phyloP scores from a whole-genome alignment of 306 rosid genomes.

The Purshia tridentata region DNA sequence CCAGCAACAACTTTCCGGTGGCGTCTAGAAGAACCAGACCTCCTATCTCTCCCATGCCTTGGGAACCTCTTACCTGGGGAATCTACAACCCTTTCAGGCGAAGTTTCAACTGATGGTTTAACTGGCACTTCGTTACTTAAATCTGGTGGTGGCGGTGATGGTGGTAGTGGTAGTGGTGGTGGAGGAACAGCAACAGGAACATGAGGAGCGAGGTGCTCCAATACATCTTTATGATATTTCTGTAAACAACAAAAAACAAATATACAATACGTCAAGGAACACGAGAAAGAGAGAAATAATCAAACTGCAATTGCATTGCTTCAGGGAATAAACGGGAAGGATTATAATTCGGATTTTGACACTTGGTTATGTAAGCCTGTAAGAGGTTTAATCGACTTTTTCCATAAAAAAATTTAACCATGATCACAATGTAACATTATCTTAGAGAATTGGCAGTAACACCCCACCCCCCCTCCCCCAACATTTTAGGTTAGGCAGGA shows the following conservation, averaged over 20 bases:
- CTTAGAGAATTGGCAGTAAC: too few species aligned
- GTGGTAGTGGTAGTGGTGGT: slow-evolving; percentile 39
- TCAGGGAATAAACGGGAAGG: too few species aligned
- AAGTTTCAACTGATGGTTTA: slow-evolving; percentile 25
- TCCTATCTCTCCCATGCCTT: slow-evolving; percentile 63
- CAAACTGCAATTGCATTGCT: not conserved
- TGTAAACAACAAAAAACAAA: slow-evolving; percentile 27
- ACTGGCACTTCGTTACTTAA: slow-evolving; percentile 18
- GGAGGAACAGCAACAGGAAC: slow-evolving; percentile 36
- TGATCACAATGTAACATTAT: too few species aligned
- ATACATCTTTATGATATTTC: slow-evolving; percentile 78
- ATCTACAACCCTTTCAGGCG: slow-evolving; percentile 25
- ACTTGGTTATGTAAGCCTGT: too few species aligned
- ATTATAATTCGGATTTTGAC: too few species aligned
- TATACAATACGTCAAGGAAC: not conserved
- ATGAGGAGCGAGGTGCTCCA: slow-evolving; percentile 44
- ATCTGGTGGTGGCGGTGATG: slow-evolving; percentile 29
- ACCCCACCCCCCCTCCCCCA: too few species aligned
- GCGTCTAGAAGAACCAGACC: slow-evolving; percentile 56
- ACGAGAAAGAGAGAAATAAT: slow-evolving; percentile 12
- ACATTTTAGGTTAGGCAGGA: too few species aligned
- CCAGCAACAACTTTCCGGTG: slow-evolving; percentile 71
- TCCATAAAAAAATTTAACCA: too few species aligned
- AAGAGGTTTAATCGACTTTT: too few species aligned
- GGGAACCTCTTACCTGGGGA: slow-evolving; percentile 43